These are phyloP conservation scores for Dothideomycetes sp. DNA, from an alignment of 2,329 filamentous ascomycete genomes.

Conservation along the genomic window DNA sequence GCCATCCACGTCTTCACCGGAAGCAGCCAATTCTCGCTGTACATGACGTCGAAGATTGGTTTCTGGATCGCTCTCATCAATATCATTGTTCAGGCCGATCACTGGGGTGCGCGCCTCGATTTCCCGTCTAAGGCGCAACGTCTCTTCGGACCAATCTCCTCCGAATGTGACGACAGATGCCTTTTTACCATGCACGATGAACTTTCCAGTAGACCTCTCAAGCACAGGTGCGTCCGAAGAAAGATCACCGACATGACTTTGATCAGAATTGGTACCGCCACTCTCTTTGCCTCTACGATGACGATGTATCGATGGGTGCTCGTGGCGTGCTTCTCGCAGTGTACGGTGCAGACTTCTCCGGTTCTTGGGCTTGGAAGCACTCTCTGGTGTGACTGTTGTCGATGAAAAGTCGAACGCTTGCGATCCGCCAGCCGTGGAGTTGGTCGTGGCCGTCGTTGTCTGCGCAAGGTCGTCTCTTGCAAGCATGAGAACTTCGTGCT, in stretches of 20 bases:
- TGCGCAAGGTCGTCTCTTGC: constrained; percentile 5
- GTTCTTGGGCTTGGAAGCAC: constrained; percentile 32
- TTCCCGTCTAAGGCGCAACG: constrained; percentile 21
- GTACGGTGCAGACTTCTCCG: constrained; percentile 84
- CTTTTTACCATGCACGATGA: constrained; percentile 96
- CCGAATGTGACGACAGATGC: constrained; percentile 95
- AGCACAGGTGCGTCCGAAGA: constrained; percentile 52
- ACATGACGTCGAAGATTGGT: constrained; percentile 5
- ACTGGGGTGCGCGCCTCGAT: constrained; percentile 4
- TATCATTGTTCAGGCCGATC: neutral
- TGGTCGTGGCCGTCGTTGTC: constrained; percentile 5
- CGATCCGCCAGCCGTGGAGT: constrained; percentile 2
- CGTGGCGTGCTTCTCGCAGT: constrained; percentile 51
- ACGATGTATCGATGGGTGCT: constrained; percentile 42
- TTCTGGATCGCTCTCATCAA: constrained; percentile 5
- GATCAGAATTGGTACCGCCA: constrained; percentile 39
- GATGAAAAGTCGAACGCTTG: constrained; percentile 4
- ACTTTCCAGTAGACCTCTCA: constrained; percentile 70
- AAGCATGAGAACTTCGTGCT: constrained; percentile 9
- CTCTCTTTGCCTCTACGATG: constrained; percentile 70
- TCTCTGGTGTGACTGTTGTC: constrained; percentile 13
- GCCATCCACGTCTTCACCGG: neutral
- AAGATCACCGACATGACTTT: constrained; percentile 39
- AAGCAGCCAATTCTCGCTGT: neutral
- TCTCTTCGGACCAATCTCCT: constrained; percentile 64